Evolutionary conservation across 768 basidiomycete genomes (phyloP).

Genomic region (Lentinula detonsa): DNA sequence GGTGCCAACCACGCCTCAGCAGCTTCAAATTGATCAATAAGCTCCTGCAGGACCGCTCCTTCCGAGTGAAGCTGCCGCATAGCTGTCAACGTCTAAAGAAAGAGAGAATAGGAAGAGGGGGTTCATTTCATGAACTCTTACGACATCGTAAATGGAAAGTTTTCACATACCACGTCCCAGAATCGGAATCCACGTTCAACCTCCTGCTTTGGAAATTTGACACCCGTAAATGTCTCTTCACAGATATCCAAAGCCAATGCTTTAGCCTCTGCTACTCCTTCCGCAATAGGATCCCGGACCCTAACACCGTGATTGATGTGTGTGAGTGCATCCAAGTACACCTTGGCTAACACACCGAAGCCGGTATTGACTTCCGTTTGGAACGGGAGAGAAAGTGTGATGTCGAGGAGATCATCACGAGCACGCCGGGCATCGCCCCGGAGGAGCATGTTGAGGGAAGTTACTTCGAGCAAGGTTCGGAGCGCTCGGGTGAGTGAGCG

Average conservation of each 20-base stretch:
- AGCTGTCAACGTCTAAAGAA: slow-evolving; percentile 82
- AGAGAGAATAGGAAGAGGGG: slow-evolving; percentile 45
- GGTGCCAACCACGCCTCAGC: slow-evolving; percentile 93
- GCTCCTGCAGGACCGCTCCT: slow-evolving; percentile 71
- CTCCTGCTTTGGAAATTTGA: slow-evolving; percentile 82
- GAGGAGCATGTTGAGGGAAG: slow-evolving; percentile 88
- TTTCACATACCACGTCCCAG: slow-evolving; percentile 87
- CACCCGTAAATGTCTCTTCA: slow-evolving; percentile 91
- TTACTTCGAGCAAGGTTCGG: slow-evolving; percentile 85
- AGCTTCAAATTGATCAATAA: slow-evolving; percentile 94
- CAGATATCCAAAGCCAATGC: slow-evolving; percentile 84
- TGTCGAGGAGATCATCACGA: slow-evolving; percentile 89
- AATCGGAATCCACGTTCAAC: slow-evolving; percentile 96
- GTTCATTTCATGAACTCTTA: slow-evolving; percentile 9
- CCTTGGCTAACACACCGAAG: slow-evolving; percentile 95
- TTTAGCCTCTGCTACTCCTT: slow-evolving; percentile 79
- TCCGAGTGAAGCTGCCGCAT: slow-evolving; percentile 87
- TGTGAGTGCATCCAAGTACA: slow-evolving; percentile 89
- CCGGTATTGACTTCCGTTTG: slow-evolving; percentile 96
- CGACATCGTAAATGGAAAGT: slow-evolving; percentile 56
- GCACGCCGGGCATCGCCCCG: slow-evolving; percentile 81
- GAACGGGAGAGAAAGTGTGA: slow-evolving; percentile 89
- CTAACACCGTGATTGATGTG: slow-evolving; percentile 78
- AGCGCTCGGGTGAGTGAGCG: slow-evolving; percentile 87
- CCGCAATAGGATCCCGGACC: slow-evolving; percentile 70